Evolutionary conservation across 2,329 filamentous ascomycete genomes (phyloP).

Genomic region (Zymoseptoria brevis): DNA sequence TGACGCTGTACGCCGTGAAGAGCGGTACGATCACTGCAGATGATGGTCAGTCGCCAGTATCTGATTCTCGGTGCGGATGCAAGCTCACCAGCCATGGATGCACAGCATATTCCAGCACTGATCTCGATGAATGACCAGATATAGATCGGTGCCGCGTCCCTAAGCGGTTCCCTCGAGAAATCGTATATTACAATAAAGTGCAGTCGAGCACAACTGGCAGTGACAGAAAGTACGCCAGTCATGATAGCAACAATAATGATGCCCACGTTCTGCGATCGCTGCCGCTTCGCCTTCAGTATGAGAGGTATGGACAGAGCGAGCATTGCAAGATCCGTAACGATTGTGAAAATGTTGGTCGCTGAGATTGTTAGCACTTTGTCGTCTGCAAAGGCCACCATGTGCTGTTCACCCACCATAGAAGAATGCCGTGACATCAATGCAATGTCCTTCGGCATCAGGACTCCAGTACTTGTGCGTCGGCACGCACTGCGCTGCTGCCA

Average conservation of each 20-base stretch:
- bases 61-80: background rate
- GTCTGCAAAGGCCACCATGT: background rate
- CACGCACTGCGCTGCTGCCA: conserved; percentile 31
- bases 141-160: conserved; percentile 24
- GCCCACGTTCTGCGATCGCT: conserved; percentile 27
- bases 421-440: conserved; percentile 31
- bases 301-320: conserved; percentile 34
- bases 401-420: conserved; percentile 20
- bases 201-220: conserved; percentile 25
- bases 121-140: conserved; percentile 29
- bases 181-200: conserved; percentile 26
- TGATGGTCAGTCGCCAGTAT: background rate
- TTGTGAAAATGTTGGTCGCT: conserved; percentile 30
- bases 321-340: conserved; percentile 32
- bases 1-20: conserved; percentile 5
- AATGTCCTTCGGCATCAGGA: conserved; percentile 21
- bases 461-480: conserved; percentile 31
- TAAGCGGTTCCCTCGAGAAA: conserved; percentile 20
- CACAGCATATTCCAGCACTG: conserved; percentile 27
- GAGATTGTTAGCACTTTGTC: background rate
- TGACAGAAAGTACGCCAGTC: conserved; percentile 21
- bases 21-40: conserved; percentile 13
- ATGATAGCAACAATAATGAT: conserved; percentile 25
- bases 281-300: conserved; percentile 30
- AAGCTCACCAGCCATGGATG: conserved; percentile 21